phyloP scores from a whole-genome alignment of 306 rosid species.

The Quercus alba region DNA sequence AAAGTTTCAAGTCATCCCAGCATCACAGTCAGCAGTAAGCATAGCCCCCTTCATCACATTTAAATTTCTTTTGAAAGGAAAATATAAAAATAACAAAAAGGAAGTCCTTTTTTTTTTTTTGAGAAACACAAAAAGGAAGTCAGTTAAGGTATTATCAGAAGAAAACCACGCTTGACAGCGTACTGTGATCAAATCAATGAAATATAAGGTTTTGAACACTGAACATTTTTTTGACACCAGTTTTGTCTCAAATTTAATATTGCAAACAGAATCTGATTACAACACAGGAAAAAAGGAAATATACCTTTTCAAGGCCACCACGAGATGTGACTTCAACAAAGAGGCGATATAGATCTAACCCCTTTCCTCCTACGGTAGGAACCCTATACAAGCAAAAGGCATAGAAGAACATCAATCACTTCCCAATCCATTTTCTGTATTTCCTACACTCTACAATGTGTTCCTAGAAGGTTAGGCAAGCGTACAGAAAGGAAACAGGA shows the following conservation, averaged over 20 bases:
- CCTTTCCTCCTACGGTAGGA: conserved; percentile 73
- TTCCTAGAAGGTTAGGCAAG: conserved; percentile 7
- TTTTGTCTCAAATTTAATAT: neutral
- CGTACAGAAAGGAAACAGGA: neutral
- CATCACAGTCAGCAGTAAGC: conserved; percentile 7
- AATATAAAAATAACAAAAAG: neutral
- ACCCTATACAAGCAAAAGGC: conserved; percentile 43
- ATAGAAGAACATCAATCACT: conserved; percentile 2
- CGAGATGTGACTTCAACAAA: conserved; percentile 79
- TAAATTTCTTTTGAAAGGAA: neutral
- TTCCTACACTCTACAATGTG: conserved; percentile 4
- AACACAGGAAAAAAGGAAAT: neutral
- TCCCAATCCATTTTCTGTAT: conserved; percentile 6
- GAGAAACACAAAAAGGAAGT: neutral
- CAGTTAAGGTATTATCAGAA: neutral
- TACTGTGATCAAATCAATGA: neutral
- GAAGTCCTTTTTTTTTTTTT: no score
- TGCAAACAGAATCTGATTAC: neutral
- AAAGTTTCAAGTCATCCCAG: neutral
- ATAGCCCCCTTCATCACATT: neutral
- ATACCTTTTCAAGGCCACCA: conserved; percentile 84
- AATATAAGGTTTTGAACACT: neutral
- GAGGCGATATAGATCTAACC: conserved; percentile 67
- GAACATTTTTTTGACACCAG: conserved; percentile 14
- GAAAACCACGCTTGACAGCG: neutral